These are phyloP conservation scores for Glycine tomentella DNA, from an alignment of 306 rosid species.

Conservation along the genomic window DNA sequence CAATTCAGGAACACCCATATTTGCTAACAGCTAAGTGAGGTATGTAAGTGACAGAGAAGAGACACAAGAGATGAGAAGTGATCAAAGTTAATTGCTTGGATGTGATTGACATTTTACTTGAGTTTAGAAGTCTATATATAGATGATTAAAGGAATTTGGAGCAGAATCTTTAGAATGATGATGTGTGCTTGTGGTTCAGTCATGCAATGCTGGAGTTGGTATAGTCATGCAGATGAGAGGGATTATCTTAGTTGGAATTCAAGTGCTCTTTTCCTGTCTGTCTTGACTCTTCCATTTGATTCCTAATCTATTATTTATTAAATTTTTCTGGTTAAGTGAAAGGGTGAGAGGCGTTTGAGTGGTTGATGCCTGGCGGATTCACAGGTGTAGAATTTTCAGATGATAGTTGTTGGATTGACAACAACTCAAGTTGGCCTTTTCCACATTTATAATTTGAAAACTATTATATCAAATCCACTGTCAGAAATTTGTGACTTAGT, in stretches of 20 bases:
- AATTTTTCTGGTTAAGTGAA: not conserved
- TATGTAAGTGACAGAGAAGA: constrained; percentile 27
- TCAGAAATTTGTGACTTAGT: constrained; percentile 32
- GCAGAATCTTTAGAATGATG: constrained; percentile 28
- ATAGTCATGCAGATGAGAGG: constrained; percentile 23
- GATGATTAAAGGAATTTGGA: constrained; percentile 33
- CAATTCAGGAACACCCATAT: constrained; percentile 57
- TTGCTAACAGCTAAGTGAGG: constrained; percentile 16
- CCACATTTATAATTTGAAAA: constrained; percentile 14
- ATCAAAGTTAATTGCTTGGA: not conserved
- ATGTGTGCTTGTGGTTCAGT: constrained; percentile 34
- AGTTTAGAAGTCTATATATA: constrained; percentile 44
- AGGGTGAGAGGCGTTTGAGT: constrained; percentile 32
- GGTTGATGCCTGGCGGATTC: constrained; percentile 44
- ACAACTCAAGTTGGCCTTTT: constrained; percentile 50
- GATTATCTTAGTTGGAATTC: constrained; percentile 32
- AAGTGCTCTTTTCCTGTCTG: constrained; percentile 43
- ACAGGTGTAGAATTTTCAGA: constrained; percentile 39
- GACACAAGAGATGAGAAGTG: constrained; percentile 34
- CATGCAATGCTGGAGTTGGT: constrained; percentile 52
- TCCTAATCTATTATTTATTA: constrained; percentile 11
- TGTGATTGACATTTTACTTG: constrained; percentile 37
- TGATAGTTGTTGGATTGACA: constrained; percentile 46
- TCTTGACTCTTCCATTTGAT: constrained; percentile 37
- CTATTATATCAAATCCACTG: constrained; percentile 44